A percentile compares a stretch with the other conserved stretches of the same genome.
Conservation (phyloP, 345 rosid genomes). For the Cardamine resedifolia region DNA sequence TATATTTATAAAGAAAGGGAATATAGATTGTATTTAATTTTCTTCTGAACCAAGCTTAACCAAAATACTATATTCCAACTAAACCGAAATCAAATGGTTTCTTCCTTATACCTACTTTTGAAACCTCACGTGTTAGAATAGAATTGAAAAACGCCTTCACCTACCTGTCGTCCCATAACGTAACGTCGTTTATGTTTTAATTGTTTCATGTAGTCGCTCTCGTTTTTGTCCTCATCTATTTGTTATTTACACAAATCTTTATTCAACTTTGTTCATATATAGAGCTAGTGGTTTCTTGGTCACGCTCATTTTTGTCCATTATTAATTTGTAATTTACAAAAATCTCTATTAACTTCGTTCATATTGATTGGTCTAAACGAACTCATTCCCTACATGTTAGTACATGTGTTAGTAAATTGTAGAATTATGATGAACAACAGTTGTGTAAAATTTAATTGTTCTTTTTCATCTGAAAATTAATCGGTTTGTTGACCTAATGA, state of each 20-base stretch:
- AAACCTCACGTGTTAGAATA: conserved; percentile 18
- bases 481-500: too few species aligned
- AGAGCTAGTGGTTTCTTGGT: not conserved
- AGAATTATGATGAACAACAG: too few species aligned
- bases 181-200: not conserved
- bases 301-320: not conserved
- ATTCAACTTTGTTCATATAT: not conserved
- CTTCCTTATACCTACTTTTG: conserved; percentile 12
- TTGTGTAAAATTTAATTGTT: too few species aligned
- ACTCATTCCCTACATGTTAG: not conserved
- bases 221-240: conserved; percentile 6
- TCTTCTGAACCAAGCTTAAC: not conserved
- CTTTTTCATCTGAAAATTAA: too few species aligned
- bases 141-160: conserved; percentile 18
- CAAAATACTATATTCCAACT: not conserved
- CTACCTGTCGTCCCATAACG: conserved; percentile 15
- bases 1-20: too few species aligned
- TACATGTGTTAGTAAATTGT: too few species aligned
- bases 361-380: conserved; percentile 7
- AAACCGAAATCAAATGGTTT: not conserved
- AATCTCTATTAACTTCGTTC: not conserved
- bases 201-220: not conserved
- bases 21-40: not conserved
- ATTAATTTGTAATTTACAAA: not conserved
- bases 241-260: not conserved